Base-by-base conservation (phyloP, 306 rosid species). In the Comarum palustre region DNA sequence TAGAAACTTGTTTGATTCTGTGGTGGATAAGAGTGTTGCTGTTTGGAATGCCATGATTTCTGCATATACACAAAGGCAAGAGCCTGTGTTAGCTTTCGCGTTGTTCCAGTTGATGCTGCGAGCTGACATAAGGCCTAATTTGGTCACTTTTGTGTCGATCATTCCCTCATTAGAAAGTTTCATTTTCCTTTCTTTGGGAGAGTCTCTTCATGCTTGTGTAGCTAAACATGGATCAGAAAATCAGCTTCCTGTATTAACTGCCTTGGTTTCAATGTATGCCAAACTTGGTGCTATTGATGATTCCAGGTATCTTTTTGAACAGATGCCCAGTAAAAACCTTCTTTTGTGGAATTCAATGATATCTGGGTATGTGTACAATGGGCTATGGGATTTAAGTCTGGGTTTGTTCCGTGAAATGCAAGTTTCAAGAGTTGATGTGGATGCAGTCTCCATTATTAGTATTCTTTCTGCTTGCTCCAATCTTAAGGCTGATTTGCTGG, bases 11-110 rank as follows among this genome's bases (percentile, higher is more conserved):
- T 82, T 82, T 70, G 85, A 78, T 74, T 70, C 62, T 16, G 69
- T 66, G 15, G 29, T 27, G 13, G 67, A 57, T 38, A 82, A 64
- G 52, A 74, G 66, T 41, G 74, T 36, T 64, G 39, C 73, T 19
- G 62, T 71, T 58, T 78, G 80, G 85, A 82, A 78, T 70, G 73
- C 85, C 50, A 57, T 78, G 74, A 78, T 82, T 39, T 78, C 74
- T 70, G 73, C 85, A 19, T 71, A 78, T 48, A 59, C 74, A 41
- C 85, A 57, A 64, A 71, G 72, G 77, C 64, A 74, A 43, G 59
- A 47, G 55, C 70, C 79, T 11, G 7, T 45, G 6, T 68, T 59
- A 43, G 78, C 85, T 62, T 73, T 78, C 50, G 55, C 36, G 57
- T 27, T 57, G 82, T 82, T 82, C 74, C 60, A 10, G 22, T 34